phyloP scores from a whole-genome alignment of 169 alveolate species.

The Plasmodium malariae region DNA sequence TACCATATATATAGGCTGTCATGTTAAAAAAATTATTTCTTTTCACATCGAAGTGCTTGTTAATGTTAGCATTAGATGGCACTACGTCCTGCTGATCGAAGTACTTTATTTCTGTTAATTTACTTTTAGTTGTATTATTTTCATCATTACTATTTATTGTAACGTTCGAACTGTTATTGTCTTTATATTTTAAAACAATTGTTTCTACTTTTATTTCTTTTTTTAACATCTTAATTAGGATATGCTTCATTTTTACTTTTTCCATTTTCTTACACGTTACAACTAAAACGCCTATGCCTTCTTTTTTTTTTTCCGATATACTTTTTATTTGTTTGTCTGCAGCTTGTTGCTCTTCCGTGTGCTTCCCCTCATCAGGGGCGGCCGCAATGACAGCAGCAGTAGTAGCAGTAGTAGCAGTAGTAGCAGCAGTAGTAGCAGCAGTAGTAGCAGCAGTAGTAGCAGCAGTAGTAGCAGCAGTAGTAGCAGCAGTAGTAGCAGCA shows the following conservation, averaged over 20 bases:
- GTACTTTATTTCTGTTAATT: slow-evolving; percentile 21
- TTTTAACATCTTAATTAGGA: slow-evolving; percentile 49
- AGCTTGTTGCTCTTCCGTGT: background rate
- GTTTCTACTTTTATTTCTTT: slow-evolving; percentile 59
- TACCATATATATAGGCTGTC: slow-evolving; percentile 75
- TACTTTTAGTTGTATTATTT: background rate
- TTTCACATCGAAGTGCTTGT: slow-evolving; percentile 35
- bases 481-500: too few species aligned
- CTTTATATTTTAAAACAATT: slow-evolving; percentile 31
- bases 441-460: too few species aligned
- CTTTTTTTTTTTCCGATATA: slow-evolving; percentile 12
- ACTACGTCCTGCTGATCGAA: background rate
- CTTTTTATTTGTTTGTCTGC: background rate
- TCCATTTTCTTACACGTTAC: slow-evolving; percentile 69
- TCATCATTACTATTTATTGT: slow-evolving; percentile 1
- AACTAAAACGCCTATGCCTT: slow-evolving; percentile 64
- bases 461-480: too few species aligned
- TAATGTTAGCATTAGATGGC: background rate
- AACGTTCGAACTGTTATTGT: background rate
- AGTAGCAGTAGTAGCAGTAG: too few species aligned
- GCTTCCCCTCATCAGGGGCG: background rate
- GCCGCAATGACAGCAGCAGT: too few species aligned
- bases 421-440: too few species aligned
- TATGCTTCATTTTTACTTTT: slow-evolving; percentile 39
- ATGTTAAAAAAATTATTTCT: slow-evolving; percentile 54